Evolutionary conservation across 2,329 filamentous ascomycete genomes (phyloP).

Genomic region (Cercospora sesami): DNA sequence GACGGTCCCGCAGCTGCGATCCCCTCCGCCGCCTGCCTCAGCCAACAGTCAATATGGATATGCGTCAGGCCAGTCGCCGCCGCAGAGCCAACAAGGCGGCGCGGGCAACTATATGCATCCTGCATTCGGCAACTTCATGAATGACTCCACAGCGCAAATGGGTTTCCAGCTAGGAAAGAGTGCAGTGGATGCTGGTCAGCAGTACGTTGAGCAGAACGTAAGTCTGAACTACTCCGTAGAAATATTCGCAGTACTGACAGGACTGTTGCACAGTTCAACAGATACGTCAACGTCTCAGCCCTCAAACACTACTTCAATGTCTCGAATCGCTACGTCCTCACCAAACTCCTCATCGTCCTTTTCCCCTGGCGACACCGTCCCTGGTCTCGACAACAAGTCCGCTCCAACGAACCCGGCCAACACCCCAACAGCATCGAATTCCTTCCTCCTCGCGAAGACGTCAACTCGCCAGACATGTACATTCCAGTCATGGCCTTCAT

Average conservation of each 20-base stretch:
- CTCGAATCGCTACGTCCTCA: slow-evolving; percentile 92
- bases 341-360: slow-evolving; percentile 88
- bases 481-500: slow-evolving; percentile 98
- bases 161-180: slow-evolving; percentile 91
- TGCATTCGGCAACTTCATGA: slow-evolving; percentile 89
- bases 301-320: slow-evolving; percentile 99
- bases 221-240: too few relatives aligned
- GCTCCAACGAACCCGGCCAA: slow-evolving; percentile 50
- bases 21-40: slow-evolving; percentile 75
- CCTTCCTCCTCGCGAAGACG: slow-evolving; percentile 86
- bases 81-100: slow-evolving; percentile 51
- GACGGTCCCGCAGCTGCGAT: slow-evolving; percentile 93
- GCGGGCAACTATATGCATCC: slow-evolving; percentile 47
- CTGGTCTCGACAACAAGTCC: slow-evolving; percentile 86
- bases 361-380: slow-evolving; percentile 98
- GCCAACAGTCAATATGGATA: slow-evolving; percentile 72
- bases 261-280: slow-evolving; percentile 60
- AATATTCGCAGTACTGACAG: not conserved
- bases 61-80: slow-evolving; percentile 40
- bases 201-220: slow-evolving; percentile 95
- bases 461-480: slow-evolving; percentile 96
- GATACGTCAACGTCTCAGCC: slow-evolving; percentile 86
- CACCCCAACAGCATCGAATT: slow-evolving; percentile 60
- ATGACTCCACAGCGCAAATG: slow-evolving; percentile 91
- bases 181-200: slow-evolving; percentile 85